Percentiles rank a stretch among this genome's conserved stretches.
These are phyloP conservation scores for Mycena sp. DNA, from an alignment of 1,284 basidiomycete species.

Conservation along the genomic window DNA sequence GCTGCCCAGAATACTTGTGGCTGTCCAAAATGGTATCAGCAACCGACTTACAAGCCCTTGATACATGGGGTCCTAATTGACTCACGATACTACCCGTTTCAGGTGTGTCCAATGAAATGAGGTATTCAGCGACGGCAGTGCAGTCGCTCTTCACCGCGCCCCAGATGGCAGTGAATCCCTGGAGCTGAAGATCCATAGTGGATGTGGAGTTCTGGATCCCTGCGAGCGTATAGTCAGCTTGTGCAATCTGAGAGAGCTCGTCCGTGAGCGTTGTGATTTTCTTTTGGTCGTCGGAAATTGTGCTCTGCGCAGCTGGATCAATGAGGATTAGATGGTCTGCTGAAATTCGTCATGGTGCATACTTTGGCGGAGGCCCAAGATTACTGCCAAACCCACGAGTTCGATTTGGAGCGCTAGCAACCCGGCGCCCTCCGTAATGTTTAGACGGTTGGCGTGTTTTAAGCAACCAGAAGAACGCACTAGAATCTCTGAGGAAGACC, in stretches of 20 bases:
- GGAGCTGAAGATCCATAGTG: neutral
- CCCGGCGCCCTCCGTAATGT: no score
- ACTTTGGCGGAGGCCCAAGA: no score
- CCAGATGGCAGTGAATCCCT: neutral
- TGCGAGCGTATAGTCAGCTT: neutral
- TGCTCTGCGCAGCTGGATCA: neutral
- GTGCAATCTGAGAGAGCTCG: neutral
- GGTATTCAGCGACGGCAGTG: neutral
- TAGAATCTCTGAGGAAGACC: neutral
- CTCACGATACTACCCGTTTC: no score
- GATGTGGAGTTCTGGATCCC: neutral
- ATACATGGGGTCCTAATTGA: no score
- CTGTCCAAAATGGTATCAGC: neutral
- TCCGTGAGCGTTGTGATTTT: neutral
- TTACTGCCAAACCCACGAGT: no score
- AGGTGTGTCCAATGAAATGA: neutral
- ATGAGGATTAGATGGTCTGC: no score
- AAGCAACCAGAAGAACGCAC: neutral
- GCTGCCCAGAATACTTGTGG: neutral
- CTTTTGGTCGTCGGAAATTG: neutral
- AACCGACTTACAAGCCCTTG: no score
- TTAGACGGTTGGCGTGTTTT: neutral
- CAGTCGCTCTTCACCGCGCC: constrained; percentile 1
- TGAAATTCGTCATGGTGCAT: no score
- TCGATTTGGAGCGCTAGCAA: no score